These are phyloP conservation scores for Salvia hispanica DNA, from an alignment of 257 asterid species.

Conservation along the genomic window DNA sequence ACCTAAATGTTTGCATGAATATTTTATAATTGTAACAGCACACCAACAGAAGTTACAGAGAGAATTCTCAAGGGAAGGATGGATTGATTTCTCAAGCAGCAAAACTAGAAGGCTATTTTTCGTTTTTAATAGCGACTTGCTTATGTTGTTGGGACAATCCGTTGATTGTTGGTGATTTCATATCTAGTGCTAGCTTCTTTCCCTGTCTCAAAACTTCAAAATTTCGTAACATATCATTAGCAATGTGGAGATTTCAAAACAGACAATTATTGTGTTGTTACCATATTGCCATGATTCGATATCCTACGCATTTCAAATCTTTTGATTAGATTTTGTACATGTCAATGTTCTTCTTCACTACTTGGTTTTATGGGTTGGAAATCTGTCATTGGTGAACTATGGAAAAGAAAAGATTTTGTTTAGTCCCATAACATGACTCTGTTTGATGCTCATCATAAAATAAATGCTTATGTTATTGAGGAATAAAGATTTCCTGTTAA, in stretches of 20 bases:
- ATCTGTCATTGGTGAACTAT: too few relatives aligned
- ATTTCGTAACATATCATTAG: not conserved
- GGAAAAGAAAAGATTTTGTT: too few relatives aligned
- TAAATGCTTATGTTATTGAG: too few relatives aligned
- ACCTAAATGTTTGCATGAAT: not conserved
- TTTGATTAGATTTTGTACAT: not conserved
- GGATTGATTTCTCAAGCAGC: constrained; percentile 49
- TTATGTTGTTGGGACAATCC: not conserved
- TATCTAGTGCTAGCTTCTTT: not conserved
- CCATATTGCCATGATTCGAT: too few relatives aligned
- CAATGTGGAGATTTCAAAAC: not conserved
- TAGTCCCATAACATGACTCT: too few relatives aligned
- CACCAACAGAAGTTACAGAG: constrained; percentile 88
- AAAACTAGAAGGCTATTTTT: constrained; percentile 17
- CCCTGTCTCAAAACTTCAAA: too few relatives aligned
- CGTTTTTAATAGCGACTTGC: not conserved
- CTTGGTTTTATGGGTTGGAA: too few relatives aligned
- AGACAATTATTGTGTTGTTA: not conserved
- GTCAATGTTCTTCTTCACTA: not conserved
- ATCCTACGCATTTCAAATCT: not conserved
- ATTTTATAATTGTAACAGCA: constrained; percentile 50
- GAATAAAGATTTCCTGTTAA: too few relatives aligned
- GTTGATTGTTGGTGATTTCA: constrained; percentile 10
- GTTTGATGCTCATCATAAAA: too few relatives aligned
- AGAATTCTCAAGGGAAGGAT: constrained; percentile 92